These are phyloP conservation scores for Penicillium paxilli DNA, from an alignment of 495 filamentous ascomycete genomes.

Conservation along the genomic window DNA sequence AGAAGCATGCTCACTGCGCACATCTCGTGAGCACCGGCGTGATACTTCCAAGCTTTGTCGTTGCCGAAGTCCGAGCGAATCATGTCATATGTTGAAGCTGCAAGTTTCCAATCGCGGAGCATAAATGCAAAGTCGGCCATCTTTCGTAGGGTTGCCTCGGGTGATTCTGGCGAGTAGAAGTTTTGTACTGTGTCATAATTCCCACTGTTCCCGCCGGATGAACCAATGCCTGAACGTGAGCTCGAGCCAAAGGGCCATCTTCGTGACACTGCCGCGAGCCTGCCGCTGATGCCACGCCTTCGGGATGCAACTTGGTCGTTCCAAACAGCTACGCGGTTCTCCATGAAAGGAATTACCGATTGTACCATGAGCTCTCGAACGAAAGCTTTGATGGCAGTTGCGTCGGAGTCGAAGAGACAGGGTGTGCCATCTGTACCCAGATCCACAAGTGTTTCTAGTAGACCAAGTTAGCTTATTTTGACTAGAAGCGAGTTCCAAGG, in stretches of 20 bases:
- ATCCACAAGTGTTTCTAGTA: conserved; percentile 50
- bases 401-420: conserved; percentile 90
- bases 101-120: conserved; percentile 93
- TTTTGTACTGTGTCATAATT: conserved; percentile 79
- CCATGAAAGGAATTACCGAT: conserved; percentile 92
- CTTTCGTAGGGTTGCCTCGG: conserved; percentile 89
- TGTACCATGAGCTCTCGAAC: conserved; percentile 91
- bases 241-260: conserved; percentile 76
- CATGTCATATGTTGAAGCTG: conserved; percentile 86
- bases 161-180: conserved; percentile 78
- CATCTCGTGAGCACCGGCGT: conserved; percentile 93
- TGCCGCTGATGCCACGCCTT: conserved; percentile 79
- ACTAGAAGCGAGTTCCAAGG: neutral
- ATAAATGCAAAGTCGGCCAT: conserved; percentile 95
- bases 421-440: conserved; percentile 65
- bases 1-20: conserved; percentile 78
- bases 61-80: conserved; percentile 84
- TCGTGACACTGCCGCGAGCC: conserved; percentile 90
- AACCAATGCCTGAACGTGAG: conserved; percentile 44
- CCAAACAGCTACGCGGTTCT: conserved; percentile 84
- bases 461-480: conserved; percentile 15
- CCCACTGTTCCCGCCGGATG: conserved; percentile 43
- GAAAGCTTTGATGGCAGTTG: conserved; percentile 80
- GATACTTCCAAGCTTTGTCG: conserved; percentile 95
- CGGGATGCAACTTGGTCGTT: conserved; percentile 96